phyloP scores from a whole-genome alignment of 2,329 filamentous ascomycete genomes.

The Fusarium phyllophilum region DNA sequence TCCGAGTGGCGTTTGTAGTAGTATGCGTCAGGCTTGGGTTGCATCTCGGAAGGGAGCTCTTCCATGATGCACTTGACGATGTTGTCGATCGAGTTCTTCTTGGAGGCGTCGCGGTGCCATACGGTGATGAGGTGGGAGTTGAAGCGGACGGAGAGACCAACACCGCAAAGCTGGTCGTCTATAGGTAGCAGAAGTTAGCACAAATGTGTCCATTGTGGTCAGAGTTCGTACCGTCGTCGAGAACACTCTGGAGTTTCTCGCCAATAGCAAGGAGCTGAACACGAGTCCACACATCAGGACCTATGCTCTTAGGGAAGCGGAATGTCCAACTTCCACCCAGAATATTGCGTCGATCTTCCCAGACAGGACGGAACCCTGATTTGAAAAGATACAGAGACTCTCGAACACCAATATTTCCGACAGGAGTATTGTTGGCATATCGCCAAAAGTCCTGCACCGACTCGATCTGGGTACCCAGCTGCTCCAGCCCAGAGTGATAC shows the following conservation, averaged over 20 bases:
- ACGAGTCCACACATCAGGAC: slow-evolving; percentile 81
- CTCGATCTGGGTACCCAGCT: slow-evolving; percentile 74
- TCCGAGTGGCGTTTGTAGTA: slow-evolving; percentile 92
- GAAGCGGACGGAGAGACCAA: slow-evolving; percentile 88
- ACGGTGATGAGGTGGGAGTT: slow-evolving; percentile 89
- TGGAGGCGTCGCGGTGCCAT: slow-evolving; percentile 90
- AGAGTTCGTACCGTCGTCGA: slow-evolving; percentile 70
- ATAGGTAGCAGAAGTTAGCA: slow-evolving; percentile 23
- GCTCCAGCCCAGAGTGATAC: slow-evolving; percentile 68
- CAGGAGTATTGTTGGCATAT: slow-evolving; percentile 83
- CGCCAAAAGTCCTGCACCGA: slow-evolving; percentile 88
- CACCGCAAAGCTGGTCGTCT: slow-evolving; percentile 90
- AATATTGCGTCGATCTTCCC: slow-evolving; percentile 88
- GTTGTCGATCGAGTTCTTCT: slow-evolving; percentile 80
- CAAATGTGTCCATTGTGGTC: not conserved
- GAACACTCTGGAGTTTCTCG: slow-evolving; percentile 78
- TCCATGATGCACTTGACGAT: slow-evolving; percentile 78
- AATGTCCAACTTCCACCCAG: slow-evolving; percentile 93
- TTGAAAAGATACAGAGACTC: slow-evolving; percentile 86
- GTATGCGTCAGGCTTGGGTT: slow-evolving; percentile 76
- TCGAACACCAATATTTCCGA: slow-evolving; percentile 78
- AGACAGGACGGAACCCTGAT: slow-evolving; percentile 78
- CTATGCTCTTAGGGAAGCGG: slow-evolving; percentile 80
- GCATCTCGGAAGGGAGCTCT: slow-evolving; percentile 76
- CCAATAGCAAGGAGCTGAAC: slow-evolving; percentile 85